These are phyloP conservation scores for Chaetomium sp. DNA, from an alignment of 2,329 filamentous ascomycete genomes.

Conservation along the genomic window DNA sequence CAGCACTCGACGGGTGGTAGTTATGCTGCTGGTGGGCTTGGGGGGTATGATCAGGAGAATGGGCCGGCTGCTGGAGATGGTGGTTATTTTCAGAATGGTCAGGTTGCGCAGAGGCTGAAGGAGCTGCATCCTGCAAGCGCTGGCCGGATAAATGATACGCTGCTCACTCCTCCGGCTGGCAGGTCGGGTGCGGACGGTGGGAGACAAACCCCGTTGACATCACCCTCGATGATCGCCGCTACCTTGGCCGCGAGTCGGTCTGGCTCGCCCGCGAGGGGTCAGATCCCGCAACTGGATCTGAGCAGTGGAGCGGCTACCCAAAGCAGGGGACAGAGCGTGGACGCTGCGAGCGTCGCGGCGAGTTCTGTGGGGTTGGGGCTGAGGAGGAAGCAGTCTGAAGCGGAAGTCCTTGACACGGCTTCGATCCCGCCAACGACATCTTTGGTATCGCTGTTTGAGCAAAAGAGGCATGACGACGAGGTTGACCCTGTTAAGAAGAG, in stretches of 20 bases:
- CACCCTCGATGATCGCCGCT: conserved; percentile 54
- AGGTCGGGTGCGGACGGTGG: conserved; percentile 27
- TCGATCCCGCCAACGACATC: conserved; percentile 57
- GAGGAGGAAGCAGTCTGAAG: background rate
- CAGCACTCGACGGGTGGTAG: conserved; percentile 12
- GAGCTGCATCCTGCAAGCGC: conserved; percentile 14
- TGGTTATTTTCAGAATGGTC: conserved; percentile 15
- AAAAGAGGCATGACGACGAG: conserved; percentile 29
- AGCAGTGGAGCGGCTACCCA: background rate
- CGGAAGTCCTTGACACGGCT: conserved; percentile 45
- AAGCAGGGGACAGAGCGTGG: conserved; percentile 9
- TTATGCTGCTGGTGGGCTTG: conserved; percentile 17
- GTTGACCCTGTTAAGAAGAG: conserved; percentile 33
- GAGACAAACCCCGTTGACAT: conserved; percentile 23
- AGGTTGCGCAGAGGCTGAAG: conserved; percentile 24
- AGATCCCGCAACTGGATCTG: conserved; percentile 22
- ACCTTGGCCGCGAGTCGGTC: conserved; percentile 57
- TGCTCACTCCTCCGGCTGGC: conserved; percentile 18
- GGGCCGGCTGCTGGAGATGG: background rate
- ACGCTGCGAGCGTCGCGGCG: conserved; percentile 23
- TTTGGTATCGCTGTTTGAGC: conserved; percentile 64
- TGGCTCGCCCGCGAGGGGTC: conserved; percentile 44
- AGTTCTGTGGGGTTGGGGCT: conserved; percentile 21
- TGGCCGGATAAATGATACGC: background rate
- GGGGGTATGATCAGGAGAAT: conserved; percentile 13